Conservation (phyloP, 2,329 filamentous ascomycete species). For the Botryotinia convoluta region DNA sequence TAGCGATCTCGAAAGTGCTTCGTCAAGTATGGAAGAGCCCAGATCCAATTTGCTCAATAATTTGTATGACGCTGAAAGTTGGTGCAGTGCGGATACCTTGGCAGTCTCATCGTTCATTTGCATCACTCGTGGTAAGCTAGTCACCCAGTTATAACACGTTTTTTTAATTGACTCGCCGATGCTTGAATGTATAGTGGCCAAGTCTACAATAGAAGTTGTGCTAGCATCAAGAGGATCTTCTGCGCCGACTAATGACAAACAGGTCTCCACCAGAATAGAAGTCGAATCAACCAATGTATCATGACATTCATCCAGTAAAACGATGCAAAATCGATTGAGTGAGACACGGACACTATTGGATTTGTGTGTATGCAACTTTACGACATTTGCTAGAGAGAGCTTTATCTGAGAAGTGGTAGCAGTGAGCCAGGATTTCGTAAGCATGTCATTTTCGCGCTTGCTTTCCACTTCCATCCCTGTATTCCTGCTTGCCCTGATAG, state of each 20-base stretch:
- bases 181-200: slow-evolving; percentile 60
- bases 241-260: slow-evolving; percentile 64
- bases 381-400: slow-evolving; percentile 72
- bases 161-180: slow-evolving; percentile 65
- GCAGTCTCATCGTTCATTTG: slow-evolving; percentile 77
- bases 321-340: slow-evolving; percentile 69
- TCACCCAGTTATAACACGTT: slow-evolving; percentile 77
- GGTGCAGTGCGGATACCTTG: slow-evolving; percentile 69
- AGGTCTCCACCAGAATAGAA: slow-evolving; percentile 74
- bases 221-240: slow-evolving; percentile 39
- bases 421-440: slow-evolving; percentile 64
- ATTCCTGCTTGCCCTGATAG: slow-evolving; percentile 33
- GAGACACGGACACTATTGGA: slow-evolving; percentile 65
- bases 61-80: slow-evolving; percentile 71
- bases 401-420: slow-evolving; percentile 81
- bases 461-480: slow-evolving; percentile 31
- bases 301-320: slow-evolving; percentile 75
- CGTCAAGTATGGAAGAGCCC: slow-evolving; percentile 64
- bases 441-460: slow-evolving; percentile 41
- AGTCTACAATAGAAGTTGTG: slow-evolving; percentile 53
- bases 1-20: slow-evolving; percentile 64
- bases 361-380: slow-evolving; percentile 71
- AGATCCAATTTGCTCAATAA: slow-evolving; percentile 62
- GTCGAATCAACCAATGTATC: slow-evolving; percentile 67
- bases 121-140: slow-evolving; percentile 77